These are phyloP conservation scores for Entomortierella beljakovae DNA, from an alignment of 192 early-diverging fungal genomes.

Conservation along the genomic window DNA sequence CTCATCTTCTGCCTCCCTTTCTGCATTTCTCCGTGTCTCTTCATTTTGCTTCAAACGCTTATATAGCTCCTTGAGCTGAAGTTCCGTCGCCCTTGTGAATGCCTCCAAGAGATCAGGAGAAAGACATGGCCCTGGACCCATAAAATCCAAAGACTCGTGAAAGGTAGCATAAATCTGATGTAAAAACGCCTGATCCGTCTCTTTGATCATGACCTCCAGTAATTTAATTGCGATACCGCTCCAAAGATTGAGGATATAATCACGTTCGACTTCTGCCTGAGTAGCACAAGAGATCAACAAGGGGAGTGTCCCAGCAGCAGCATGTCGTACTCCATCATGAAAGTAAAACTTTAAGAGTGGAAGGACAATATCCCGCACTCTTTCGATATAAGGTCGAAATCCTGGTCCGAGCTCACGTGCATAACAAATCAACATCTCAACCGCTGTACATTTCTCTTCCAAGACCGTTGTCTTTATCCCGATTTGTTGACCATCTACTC, in stretches of 20 bases:
- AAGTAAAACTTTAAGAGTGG: conserved; percentile 96
- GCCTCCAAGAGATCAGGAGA: conserved; percentile 69
- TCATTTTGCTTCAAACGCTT: conserved; percentile 76
- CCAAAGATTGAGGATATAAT: conserved; percentile 76
- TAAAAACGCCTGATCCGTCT: conserved; percentile 84
- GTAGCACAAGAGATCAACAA: conserved; percentile 74
- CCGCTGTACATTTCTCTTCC: conserved; percentile 97
- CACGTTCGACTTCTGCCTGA: conserved; percentile 56
- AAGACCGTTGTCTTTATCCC: conserved; percentile 94
- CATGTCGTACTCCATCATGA: conserved; percentile 94
- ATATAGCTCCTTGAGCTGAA: conserved; percentile 80
- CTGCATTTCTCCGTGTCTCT: conserved; percentile 66
- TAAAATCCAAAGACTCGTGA: conserved; percentile 73
- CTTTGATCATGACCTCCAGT: conserved; percentile 78
- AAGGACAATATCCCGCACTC: conserved; percentile 85
- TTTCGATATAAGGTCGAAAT: conserved; percentile 88
- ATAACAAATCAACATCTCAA: conserved; percentile 97
- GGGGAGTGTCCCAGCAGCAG: conserved; percentile 86
- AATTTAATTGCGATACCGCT: conserved; percentile 76
- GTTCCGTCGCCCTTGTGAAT: conserved; percentile 74
- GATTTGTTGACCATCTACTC: conserved; percentile 88
- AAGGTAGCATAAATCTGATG: conserved; percentile 83
- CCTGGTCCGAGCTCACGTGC: conserved; percentile 89
- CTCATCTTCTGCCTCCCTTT: conserved; percentile 93
- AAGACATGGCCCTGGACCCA: conserved; percentile 73